Percentiles rank a stretch among this genome's conserved stretches.
Conservation (phyloP, 345 rosid genomes). For the Hirschfeldia incana region DNA sequence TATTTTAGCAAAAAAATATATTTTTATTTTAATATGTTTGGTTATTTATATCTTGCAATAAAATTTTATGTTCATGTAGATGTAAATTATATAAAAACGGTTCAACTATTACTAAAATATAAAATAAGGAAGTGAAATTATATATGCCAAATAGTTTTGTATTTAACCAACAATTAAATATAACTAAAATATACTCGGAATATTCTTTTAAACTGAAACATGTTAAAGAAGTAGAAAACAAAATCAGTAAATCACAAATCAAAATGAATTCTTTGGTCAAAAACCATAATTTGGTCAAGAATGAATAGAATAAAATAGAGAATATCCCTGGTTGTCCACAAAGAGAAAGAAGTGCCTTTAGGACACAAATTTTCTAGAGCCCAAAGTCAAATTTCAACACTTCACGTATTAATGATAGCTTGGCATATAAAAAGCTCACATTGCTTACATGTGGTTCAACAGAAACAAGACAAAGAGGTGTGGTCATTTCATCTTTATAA, state of each 20-base stretch:
- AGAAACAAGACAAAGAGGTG: background rate
- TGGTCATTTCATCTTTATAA: background rate
- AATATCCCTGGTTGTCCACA: background rate
- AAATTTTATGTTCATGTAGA: background rate
- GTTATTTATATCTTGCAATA: background rate
- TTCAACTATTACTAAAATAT: background rate
- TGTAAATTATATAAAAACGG: background rate
- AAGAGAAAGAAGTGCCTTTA: background rate
- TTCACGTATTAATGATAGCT: background rate
- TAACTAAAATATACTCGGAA: background rate
- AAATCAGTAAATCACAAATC: background rate
- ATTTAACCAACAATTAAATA: background rate
- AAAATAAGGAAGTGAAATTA: background rate
- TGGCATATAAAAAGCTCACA: background rate
- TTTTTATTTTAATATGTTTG: background rate
- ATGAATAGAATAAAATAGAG: background rate
- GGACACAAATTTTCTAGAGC: background rate
- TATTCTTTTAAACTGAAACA: background rate
- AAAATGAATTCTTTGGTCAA: background rate
- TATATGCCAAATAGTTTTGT: background rate
- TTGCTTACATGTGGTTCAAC: background rate
- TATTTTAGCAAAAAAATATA: background rate
- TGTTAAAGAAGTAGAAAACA: background rate
- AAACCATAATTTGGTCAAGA: background rate
- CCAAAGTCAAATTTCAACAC: slow-evolving; percentile 9